Conservation (phyloP, 2,329 filamentous ascomycete species). For the Penicillium brasilianum region DNA sequence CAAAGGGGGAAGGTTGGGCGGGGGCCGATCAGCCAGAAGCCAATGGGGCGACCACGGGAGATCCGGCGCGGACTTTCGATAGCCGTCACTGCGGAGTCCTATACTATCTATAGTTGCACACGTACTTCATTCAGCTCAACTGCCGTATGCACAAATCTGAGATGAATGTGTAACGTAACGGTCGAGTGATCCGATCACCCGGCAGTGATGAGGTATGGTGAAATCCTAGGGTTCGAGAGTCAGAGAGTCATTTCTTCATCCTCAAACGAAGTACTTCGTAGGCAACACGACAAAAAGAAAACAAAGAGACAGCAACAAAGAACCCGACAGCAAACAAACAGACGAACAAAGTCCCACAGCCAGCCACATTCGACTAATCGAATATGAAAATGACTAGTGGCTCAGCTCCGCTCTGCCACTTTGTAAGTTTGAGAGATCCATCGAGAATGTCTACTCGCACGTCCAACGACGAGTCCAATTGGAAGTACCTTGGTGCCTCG, state of each 20-base stretch:
- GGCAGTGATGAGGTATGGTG: neutral
- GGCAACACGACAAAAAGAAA: neutral
- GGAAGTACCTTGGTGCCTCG: too few relatives aligned
- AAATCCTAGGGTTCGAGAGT: neutral
- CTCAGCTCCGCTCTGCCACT: too few relatives aligned
- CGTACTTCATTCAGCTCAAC: neutral
- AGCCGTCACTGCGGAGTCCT: neutral
- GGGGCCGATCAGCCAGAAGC: constrained; percentile 26
- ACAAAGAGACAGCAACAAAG: too few relatives aligned
- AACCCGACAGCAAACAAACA: too few relatives aligned
- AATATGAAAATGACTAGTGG: neutral
- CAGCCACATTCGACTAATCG: neutral
- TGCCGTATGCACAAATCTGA: neutral
- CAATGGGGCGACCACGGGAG: constrained; percentile 27
- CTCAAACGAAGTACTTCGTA: neutral
- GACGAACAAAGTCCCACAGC: neutral
- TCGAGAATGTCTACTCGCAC: too few relatives aligned
- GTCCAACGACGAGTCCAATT: too few relatives aligned
- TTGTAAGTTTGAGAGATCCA: too few relatives aligned
- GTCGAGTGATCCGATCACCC: neutral
- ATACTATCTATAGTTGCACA: neutral
- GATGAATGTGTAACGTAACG: neutral
- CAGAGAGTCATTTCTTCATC: neutral
- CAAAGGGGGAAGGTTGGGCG: constrained; percentile 14
- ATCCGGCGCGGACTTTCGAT: constrained; percentile 21